Base-by-base conservation (phyloP, 306 rosid species). In the Crotalaria pallida region DNA sequence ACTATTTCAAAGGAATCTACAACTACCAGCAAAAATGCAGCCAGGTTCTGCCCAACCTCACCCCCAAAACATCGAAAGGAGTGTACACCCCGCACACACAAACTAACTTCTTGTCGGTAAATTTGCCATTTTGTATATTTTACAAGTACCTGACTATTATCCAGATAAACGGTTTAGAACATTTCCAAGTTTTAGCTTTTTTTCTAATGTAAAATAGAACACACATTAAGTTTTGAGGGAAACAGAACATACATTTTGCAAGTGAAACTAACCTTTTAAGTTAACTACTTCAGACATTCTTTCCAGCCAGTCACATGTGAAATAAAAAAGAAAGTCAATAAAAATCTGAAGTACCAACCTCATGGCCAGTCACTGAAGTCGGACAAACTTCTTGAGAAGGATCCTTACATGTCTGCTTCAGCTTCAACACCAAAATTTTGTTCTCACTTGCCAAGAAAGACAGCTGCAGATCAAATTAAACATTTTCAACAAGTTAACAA, bases 371-470 rank as follows among this genome's bases (percentile, higher is more conserved):
- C 36, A 69, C 70, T 27, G 80, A 73, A 63, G 76, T 26, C 64
- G 74, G 81, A 13, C 65, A 43, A 49, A 65, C 85, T 80, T 79
- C 91, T 78, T 55, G 84, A 81, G 77, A 67, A 58, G 73, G 68
- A 65, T 61, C 65, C 56, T 61, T 83, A 66, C 73, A 58, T 40
- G 72, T 60, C 71, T 87, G 89, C 82, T 78, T 85, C 63, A 94
- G 84, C 89, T 91, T 89, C 63, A 65, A 68, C 15, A 64, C 63
- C 87, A 91, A 83, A 70, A 77, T 44, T 77, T 81, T 73, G 82
- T 94, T 94, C 87, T 94, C 91, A 80, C 70, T 75, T 57, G 86
- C 79, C 58, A 94, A 86, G 27, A 82, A 76, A 59, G 88, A 87
- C 63, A 94, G 65, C 99, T 94, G 92, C 84, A 72, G 31, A 74